A percentile compares a stretch with the other conserved stretches of the same genome.
Conservation (phyloP, 805 yeast species). For the Starmerella davenportii region DNA sequence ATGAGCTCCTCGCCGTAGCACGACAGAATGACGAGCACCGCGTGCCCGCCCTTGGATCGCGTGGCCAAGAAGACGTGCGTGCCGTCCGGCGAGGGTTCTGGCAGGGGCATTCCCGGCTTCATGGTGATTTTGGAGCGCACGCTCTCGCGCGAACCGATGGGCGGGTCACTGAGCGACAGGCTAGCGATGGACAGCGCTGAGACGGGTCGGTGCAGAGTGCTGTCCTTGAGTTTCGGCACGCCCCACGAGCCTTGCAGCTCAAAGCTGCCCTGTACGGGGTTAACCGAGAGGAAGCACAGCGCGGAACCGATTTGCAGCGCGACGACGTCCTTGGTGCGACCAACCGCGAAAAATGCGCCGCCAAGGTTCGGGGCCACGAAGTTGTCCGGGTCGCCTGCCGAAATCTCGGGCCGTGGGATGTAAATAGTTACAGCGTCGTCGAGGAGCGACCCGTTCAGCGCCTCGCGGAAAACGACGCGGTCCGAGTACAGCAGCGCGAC, state of each 20-base stretch:
- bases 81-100: slow-evolving; percentile 13
- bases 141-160: background rate
- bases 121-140: background rate
- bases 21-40: slow-evolving; percentile 6
- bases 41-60: slow-evolving; percentile 2
- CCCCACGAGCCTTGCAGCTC: slow-evolving; percentile 14
- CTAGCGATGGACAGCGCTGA: slow-evolving; percentile 1
- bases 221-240: slow-evolving; percentile 5
- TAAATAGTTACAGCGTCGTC: slow-evolving; percentile 4
- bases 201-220: slow-evolving; percentile 1
- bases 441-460: background rate
- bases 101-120: slow-evolving; percentile 2
- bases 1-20: slow-evolving; percentile 12
- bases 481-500: slow-evolving; percentile 12
- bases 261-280: slow-evolving; percentile 4
- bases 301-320: slow-evolving; percentile 6
- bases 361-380: slow-evolving; percentile 9
- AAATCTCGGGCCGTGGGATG: slow-evolving; percentile 13
- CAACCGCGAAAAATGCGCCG: slow-evolving; percentile 10
- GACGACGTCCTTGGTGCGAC: slow-evolving; percentile 10
- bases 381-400: slow-evolving; percentile 4
- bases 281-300: slow-evolving; percentile 7
- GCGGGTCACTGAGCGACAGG: background rate
- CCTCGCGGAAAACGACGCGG: slow-evolving; percentile 7
- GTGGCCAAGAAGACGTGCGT: slow-evolving; percentile 11